These are phyloP conservation scores for Stylonectria norvegica DNA, from an alignment of 2,329 filamentous ascomycete species.

Conservation along the genomic window DNA sequence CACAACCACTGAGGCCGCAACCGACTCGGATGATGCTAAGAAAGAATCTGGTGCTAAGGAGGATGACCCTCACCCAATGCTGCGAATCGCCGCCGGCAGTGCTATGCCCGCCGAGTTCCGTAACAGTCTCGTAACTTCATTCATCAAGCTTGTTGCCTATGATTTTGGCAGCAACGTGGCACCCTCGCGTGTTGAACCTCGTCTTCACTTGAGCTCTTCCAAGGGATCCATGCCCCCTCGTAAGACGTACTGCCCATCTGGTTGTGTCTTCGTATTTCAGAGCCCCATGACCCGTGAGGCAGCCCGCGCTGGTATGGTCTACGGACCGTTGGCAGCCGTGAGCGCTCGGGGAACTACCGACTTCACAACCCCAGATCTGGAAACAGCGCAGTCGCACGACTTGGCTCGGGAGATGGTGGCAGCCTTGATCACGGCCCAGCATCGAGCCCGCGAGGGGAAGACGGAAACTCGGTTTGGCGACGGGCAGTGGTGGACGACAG, in stretches of 20 bases:
- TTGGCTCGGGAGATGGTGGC: slow-evolving; percentile 59
- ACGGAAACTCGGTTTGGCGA: slow-evolving; percentile 55
- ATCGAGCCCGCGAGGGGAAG: slow-evolving; percentile 56
- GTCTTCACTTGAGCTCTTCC: slow-evolving; percentile 51
- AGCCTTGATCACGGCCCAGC: slow-evolving; percentile 60
- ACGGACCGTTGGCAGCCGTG: slow-evolving; percentile 60
- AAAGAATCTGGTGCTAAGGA: slow-evolving; percentile 11
- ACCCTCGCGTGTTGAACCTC: slow-evolving; percentile 55
- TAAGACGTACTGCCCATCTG: slow-evolving; percentile 56
- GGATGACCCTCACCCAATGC: slow-evolving; percentile 10
- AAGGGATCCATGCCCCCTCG: slow-evolving; percentile 29
- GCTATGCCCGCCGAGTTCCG: slow-evolving; percentile 58
- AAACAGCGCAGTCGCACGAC: slow-evolving; percentile 59
- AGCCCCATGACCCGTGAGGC: slow-evolving; percentile 57
- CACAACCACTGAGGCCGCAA: slow-evolving; percentile 10
- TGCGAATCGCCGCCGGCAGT: slow-evolving; percentile 48
- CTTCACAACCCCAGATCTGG: slow-evolving; percentile 43
- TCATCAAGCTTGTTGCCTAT: slow-evolving; percentile 62
- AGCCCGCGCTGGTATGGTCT: slow-evolving; percentile 56
- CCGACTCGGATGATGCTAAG: slow-evolving; percentile 10
- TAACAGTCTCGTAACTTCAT: slow-evolving; percentile 54
- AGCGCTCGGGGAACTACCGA: slow-evolving; percentile 54
- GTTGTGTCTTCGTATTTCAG: slow-evolving; percentile 59
- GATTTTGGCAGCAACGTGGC: slow-evolving; percentile 63
- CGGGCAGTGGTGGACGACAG: slow-evolving; percentile 59